Evolutionary conservation across 257 asterid species (phyloP).

Genomic region (Plectranthus barbatus): DNA sequence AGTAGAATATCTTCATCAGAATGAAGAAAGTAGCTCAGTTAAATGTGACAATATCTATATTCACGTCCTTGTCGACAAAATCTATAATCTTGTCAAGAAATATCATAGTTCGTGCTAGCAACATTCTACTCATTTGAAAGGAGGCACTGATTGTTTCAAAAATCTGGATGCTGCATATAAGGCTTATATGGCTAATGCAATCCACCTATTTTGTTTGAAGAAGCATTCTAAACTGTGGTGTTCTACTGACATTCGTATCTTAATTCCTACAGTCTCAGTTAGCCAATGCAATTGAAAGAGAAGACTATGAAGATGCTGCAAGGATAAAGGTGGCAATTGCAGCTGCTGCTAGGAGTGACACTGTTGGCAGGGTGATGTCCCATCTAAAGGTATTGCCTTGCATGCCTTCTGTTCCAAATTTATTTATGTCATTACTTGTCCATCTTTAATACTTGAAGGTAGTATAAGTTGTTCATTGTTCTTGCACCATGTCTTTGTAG

Average conservation of each 20-base stretch:
- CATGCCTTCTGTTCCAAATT: background rate
- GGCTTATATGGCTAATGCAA: background rate
- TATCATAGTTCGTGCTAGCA: background rate
- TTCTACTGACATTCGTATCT: constrained; percentile 13
- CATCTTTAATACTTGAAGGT: background rate
- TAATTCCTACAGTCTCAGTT: constrained; percentile 54
- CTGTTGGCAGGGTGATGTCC: constrained; percentile 82
- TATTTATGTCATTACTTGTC: background rate
- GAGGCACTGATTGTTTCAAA: background rate
- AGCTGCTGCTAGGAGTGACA: constrained; percentile 78
- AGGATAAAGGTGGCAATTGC: constrained; percentile 93
- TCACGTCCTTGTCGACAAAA: background rate
- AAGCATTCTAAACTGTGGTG: constrained; percentile 3
- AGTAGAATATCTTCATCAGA: background rate
- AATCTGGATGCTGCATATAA: background rate
- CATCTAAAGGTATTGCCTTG: constrained; percentile 49
- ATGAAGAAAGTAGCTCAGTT: background rate
- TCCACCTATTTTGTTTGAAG: background rate
- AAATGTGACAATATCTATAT: background rate
- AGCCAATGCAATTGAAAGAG: constrained; percentile 52
- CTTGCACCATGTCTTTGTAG: background rate
- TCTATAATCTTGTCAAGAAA: background rate
- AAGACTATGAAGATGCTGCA: constrained; percentile 90
- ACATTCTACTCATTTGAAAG: background rate
- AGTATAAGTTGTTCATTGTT: background rate